Base-by-base conservation (phyloP, 2,329 filamentous ascomycete genomes). In the Claviceps sp. region DNA sequence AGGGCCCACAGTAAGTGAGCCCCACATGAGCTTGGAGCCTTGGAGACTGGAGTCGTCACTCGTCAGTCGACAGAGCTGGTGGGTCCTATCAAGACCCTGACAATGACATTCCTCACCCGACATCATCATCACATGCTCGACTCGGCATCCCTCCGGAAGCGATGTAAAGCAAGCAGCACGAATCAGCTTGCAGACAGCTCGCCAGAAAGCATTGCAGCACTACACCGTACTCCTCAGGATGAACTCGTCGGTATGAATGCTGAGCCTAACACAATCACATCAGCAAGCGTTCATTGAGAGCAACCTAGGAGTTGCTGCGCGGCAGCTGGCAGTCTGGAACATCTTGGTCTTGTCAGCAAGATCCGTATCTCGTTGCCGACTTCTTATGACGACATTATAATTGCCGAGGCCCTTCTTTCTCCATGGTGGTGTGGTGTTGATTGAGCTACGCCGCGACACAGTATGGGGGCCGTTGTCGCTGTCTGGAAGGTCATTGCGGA, bases 401-500 rank as follows among this genome's bases (percentile, higher is more conserved):
- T 22, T 22, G n/a, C n/a, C 23, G 14, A n/a, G 46, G 22, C 47
- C 36, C 42, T 29, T 42, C 42, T 6, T 22, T 53, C 44, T 51
- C 36, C 40, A 51, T 47, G 44, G 39, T 42, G 26, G 45, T 46
- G 45, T 43, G 62, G 58, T 59, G 61, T 61, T 62, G 61, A 62
- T 60, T 54, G 57, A 45, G n/a, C 49, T 47, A 50, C 40, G 62
- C 63, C 62, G 66, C 64, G 61, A 64, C 60, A 66, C 48, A 68
- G 60, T 57, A 70, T 72, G 68, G 67, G 67, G 61, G 63, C 74
- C 54, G 62, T 71, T 46, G 58, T 71, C 54, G 71, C 75, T 44
- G 63, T 83, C 53, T 77, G 76, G 68, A 72, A 72, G 55, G 73
- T 85, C 68, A 62, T 84, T 38, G 63, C 79, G 37, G 80, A 85